Conservation (phyloP, 148 eudicot genomes). For the Rhododendron ovatum region DNA sequence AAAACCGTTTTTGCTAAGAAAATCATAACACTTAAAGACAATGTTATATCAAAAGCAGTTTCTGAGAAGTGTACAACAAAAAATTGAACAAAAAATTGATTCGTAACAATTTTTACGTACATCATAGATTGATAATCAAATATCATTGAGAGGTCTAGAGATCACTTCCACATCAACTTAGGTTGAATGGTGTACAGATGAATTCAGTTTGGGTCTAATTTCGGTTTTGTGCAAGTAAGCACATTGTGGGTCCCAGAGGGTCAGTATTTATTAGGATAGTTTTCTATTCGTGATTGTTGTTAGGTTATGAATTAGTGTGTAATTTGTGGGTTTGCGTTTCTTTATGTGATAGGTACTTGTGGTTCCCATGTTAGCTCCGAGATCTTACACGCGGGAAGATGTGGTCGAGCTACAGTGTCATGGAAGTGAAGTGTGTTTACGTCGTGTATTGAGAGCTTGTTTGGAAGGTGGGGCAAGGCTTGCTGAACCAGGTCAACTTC, state of each 20-base stretch:
- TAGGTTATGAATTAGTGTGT: not conserved
- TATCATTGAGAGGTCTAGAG: not conserved
- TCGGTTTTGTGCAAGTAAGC: not conserved
- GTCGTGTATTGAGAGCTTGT: conserved; percentile 85
- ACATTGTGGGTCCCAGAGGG: not conserved
- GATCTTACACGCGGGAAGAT: conserved; percentile 96
- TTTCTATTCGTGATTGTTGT: not conserved
- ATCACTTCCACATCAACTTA: not conserved
- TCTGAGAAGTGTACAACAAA: not conserved
- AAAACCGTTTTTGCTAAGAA: not conserved
- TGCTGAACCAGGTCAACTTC: conserved; percentile 80
- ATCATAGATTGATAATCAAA: not conserved
- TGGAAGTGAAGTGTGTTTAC: conserved; percentile 91
- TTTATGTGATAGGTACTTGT: conserved; percentile 54
- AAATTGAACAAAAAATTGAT: not conserved
- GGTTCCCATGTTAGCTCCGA: conserved; percentile 94
- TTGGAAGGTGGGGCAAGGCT: conserved; percentile 92
- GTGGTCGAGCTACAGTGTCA: conserved; percentile 98
- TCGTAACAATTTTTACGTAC: not conserved
- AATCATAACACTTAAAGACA: not conserved
- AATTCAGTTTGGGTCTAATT: not conserved
- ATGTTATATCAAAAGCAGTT: not conserved
- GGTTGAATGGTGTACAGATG: not conserved
- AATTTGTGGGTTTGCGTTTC: not conserved
- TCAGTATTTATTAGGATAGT: not conserved